Conservation (phyloP, 2,329 filamentous ascomycete species). For the Elsinoe batatas region DNA sequence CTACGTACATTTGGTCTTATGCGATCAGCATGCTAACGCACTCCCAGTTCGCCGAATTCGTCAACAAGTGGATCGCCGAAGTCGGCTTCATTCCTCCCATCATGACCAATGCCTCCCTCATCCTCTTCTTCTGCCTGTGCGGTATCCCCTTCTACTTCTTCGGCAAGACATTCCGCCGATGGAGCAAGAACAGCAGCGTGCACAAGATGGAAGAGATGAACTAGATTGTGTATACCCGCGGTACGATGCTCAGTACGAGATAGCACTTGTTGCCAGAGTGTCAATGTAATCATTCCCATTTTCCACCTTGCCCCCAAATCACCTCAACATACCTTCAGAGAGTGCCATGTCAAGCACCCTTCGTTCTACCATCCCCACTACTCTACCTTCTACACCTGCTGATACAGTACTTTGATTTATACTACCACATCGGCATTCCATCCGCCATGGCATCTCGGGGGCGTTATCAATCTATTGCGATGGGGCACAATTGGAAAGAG, state of each 20-base stretch:
- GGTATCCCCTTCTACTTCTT: constrained; percentile 48
- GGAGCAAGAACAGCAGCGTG: constrained; percentile 28
- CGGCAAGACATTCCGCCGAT: constrained; percentile 49
- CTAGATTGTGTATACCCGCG: neutral
- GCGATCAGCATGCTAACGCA: neutral
- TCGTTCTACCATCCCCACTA: constrained; percentile 38
- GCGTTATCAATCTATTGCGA: too few species aligned
- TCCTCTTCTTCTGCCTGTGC: constrained; percentile 44
- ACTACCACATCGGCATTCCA: too few species aligned
- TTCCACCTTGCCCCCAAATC: neutral
- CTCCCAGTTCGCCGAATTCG: constrained; percentile 21
- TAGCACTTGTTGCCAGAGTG: neutral
- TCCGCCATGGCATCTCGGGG: too few species aligned
- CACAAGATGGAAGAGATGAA: constrained; percentile 5
- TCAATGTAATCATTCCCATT: neutral
- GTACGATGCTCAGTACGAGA: too few species aligned
- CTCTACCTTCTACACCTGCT: constrained; percentile 37
- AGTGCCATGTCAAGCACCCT: too few species aligned
- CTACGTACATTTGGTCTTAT: constrained; percentile 23
- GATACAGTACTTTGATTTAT: too few species aligned
- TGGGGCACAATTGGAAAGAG: too few species aligned
- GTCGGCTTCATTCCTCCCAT: constrained; percentile 47
- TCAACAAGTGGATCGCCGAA: constrained; percentile 38
- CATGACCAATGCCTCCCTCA: constrained; percentile 49
- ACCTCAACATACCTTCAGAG: too few species aligned